Evolutionary conservation across 768 basidiomycete genomes (phyloP), one percentile per base, ranked within the genome.

Genomic region (Russula sp.): DNA sequence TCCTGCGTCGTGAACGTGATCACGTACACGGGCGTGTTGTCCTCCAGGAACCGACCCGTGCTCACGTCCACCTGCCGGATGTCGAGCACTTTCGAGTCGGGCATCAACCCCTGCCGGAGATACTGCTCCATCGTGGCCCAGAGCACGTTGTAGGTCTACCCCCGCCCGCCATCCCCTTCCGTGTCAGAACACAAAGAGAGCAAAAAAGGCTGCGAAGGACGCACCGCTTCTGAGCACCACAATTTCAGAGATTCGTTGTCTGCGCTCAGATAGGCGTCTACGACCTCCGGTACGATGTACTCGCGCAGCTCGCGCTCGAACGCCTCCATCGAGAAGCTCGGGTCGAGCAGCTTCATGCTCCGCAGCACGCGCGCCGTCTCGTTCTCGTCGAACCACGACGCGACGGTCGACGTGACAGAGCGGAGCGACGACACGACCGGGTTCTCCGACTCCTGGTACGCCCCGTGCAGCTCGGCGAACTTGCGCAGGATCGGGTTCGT

Each of bases 121-220:
- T 94, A 98, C 69, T 91, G 88, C 68, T 95, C 94, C 85, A 99
- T 91, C 7, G 94, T 96, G 7, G 96, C 96, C 90, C 95, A 96
- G 4, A 98, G 80, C n/a, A 98, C 93, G 68, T 96, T 97, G 72
- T 94, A 98, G 6, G 95, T 95, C 94, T 96, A 64, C 14, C 3
- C 27, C 34, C 16, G 18, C 4, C 16, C 32, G 4, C 32, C n/a
- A 20, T 0, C 10, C 39, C 11, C 39, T 44, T 44, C 8, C 39
- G 6, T 39, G 22, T 39, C 13, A 39, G 53, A 22, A 55, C 27
- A 40, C 7, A 39, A 32, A 6, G 14, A 45, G 22, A 27, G 11
- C 10, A 44, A 32, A 14, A 27, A 27, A 35, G 20, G 32, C 1
- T 0, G 34, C 51, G 63, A 35, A 31, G 16, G 10, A 76, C 94